Evolutionary conservation across 2,329 filamentous ascomycete genomes (phyloP), one percentile per base, ranked within the genome.

Genomic region (Colletotrichum liaoningense): DNA sequence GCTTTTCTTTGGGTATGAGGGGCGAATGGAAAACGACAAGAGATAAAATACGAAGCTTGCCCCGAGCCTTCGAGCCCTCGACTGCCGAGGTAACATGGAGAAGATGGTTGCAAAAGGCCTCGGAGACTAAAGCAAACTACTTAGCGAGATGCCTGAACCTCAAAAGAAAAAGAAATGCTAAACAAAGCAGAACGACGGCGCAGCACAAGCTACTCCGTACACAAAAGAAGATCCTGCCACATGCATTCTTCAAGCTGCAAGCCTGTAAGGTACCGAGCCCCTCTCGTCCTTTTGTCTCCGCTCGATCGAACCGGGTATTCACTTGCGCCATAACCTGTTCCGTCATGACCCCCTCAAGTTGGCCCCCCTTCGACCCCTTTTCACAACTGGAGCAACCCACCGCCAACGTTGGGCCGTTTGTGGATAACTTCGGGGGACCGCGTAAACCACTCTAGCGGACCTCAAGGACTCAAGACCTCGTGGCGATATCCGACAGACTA

Each of bases 371-470:
- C 26, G 5, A 11, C 33, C 63, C 52, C 30, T 30, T 55, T 30
- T 30, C 33, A n/a, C 35, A 33, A 33, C 59, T 38, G 54, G 38
- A 19, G 52, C 6, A 42, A 12, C 24, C 56, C 71, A 70, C 71
- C 56, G 56, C 62, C 49, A 30, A 70, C 14, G 71, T 71, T 66
- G 71, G 56, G 59, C 55, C 42, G 16, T 42, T 70, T 73, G 66
- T 70, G 70, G 70, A 62, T 70, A 56, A 60, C 24, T 57, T 46
- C 52, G 52, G 63, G 11, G 33, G 26, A 72, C 58, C 49, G 52
- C 28, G 22, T 7, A 35, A 58, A 49, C 24, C 19, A 30, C 52
- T 42, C 54, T 69, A 26, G 24, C 65, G 52, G 54, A 58, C 22
- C 16, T 46, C 38, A 60, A 60, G 38, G 16, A 42, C 38, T 42